Evolutionary conservation across 805 yeast species (phyloP).

Genomic region (Kodamaea fukazawae): DNA sequence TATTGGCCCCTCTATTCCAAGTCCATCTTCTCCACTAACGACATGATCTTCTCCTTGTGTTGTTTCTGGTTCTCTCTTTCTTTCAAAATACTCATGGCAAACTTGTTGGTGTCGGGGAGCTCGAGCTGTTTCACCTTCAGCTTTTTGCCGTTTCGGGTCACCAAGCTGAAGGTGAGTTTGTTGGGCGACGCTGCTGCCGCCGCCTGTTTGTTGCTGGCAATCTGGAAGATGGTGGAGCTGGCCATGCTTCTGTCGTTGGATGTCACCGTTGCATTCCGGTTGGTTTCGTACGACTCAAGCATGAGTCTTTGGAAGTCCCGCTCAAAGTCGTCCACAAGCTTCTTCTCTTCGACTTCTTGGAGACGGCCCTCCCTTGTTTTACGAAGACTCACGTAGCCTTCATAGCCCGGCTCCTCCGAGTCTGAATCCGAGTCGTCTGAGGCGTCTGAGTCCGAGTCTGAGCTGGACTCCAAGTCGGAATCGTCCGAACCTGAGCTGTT

Average conservation of each 20-base stretch:
- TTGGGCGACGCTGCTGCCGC: constrained; percentile 1
- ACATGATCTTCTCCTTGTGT: constrained; percentile 57
- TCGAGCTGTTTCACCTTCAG: constrained; percentile 40
- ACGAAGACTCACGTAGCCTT: not conserved
- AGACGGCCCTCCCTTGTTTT: not conserved
- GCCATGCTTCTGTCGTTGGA: too few relatives aligned
- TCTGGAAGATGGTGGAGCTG: not conserved
- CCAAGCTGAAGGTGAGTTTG: constrained; percentile 47
- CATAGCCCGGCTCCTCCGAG: too few relatives aligned
- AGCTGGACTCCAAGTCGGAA: not conserved
- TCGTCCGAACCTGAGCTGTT: not conserved
- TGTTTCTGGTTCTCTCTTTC: constrained; percentile 49
- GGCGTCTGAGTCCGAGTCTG: constrained; percentile 7
- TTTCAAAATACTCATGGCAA: constrained; percentile 51
- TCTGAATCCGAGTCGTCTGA: constrained; percentile 8
- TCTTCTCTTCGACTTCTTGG: constrained; percentile 15
- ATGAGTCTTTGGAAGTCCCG: constrained; percentile 54
- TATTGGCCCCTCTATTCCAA: too few relatives aligned
- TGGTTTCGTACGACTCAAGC: constrained; percentile 47
- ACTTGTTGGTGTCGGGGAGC: constrained; percentile 53
- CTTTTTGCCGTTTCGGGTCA: constrained; percentile 54
- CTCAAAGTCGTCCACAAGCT: constrained; percentile 52
- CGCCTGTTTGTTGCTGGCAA: not conserved
- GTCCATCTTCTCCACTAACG: constrained; percentile 49
- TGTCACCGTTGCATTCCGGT: constrained; percentile 12